Percentiles rank a stretch among this genome's conserved stretches.
These are phyloP conservation scores for Xylaria palmicola DNA, from an alignment of 495 filamentous ascomycete genomes.

Conservation along the genomic window DNA sequence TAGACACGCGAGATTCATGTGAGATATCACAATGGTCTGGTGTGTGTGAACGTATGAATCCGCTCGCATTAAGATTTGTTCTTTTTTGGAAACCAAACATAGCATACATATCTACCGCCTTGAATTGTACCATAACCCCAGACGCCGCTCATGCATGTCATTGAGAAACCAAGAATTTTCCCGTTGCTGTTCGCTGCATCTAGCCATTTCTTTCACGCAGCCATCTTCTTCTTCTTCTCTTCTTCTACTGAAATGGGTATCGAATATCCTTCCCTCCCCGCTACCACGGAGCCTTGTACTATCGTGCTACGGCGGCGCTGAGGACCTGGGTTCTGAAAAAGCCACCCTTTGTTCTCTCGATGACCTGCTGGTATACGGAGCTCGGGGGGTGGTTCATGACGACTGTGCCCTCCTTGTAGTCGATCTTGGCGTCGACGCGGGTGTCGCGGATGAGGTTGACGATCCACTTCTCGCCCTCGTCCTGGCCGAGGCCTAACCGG, in stretches of 20 bases:
- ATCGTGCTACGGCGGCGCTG: constrained; percentile 49
- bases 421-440: constrained; percentile 95
- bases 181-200: constrained; percentile 11
- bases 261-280: constrained; percentile 11
- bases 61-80: constrained; percentile 15
- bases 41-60: background rate
- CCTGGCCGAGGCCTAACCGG: constrained; percentile 81
- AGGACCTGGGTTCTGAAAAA: constrained; percentile 86
- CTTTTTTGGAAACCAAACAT: constrained; percentile 9
- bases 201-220: constrained; percentile 6
- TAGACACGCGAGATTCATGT: background rate
- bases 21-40: background rate
- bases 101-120: constrained; percentile 31
- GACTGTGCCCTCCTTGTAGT: constrained; percentile 97
- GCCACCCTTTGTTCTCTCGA: constrained; percentile 91
- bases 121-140: constrained; percentile 27
- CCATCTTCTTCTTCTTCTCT: constrained; percentile 13
- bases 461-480: constrained; percentile 99
- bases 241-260: constrained; percentile 25
- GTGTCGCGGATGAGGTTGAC: constrained; percentile 98
- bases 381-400: constrained; percentile 99
- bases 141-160: constrained; percentile 35
- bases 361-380: constrained; percentile 98
- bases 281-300: background rate
- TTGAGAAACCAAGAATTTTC: constrained; percentile 18